Evolutionary conservation across 805 yeast species (phyloP), one percentile per base, ranked within the genome.

Genomic region (Ogataea saltuana): DNA sequence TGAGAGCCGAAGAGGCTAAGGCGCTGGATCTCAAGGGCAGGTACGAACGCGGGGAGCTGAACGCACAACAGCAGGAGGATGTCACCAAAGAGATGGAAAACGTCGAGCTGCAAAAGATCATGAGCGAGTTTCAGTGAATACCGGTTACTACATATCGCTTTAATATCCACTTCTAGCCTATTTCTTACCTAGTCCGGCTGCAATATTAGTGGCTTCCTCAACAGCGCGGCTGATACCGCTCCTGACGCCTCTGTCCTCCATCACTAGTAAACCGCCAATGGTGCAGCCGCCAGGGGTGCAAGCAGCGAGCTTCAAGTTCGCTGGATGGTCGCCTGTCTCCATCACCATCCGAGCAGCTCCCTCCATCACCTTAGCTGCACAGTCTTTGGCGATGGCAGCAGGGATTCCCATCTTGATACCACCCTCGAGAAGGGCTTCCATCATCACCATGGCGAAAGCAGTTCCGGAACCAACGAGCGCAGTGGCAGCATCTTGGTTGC

Each of bases 261-360:
- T 81, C 51, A 82, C 88, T 65, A 91, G 75, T 45, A 93, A 71
- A 0, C 99, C 99, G 8, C 96, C 96, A 62, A 93, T 93, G 4
- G 99, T 93, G 39, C 97, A 90, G 25, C 99, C 99, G 22, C 93
- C 99, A 18, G 99, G 99, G 0, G 99, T 93, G 61, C 97, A 89
- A 7, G 93, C 93, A 55, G 82, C 83, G 61, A 85, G 81, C 61
- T 87, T 87, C 62, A 93, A 75, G 10, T 78, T 88, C 15, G 93
- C 91, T 9, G 99, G 99, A 59, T 91, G 97, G 33, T 74, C 79
- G 3, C 88, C 89, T 9, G 89, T 82, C 52, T 80, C 78, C 50
- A 83, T 76, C 1, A 84, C 90, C 97, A 93, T 86, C 66, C 81
- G 82, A 12, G 93, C 91, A 11, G 97, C 86, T 18, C 99, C 99